Base-by-base conservation (phyloP, 2,329 filamentous ascomycete genomes). In the Talaromyces sp. region DNA sequence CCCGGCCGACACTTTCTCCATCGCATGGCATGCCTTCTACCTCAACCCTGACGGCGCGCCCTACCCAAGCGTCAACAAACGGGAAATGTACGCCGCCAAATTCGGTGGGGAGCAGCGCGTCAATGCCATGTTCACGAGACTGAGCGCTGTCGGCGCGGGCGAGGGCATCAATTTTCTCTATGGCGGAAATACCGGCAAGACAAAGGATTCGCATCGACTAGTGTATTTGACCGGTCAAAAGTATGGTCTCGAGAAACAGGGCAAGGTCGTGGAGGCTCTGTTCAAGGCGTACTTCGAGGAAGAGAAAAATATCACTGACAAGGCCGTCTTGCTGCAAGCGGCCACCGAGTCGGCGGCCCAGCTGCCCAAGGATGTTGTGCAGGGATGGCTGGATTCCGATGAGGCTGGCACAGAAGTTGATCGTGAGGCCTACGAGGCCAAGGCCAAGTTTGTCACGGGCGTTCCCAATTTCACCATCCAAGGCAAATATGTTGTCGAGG, bases 11-110 rank as follows among this genome's bases (percentile, higher is more conserved):
- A 89, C 82, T 21, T 92, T 95, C 77, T 82, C 80, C 53, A 85
- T 89, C 14, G 83, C 81, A 62, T 96, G 90, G 89, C 81, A 84
- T 62, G 88, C 91, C 1, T 96, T 90, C 77, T 92, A 93, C 72
- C 83, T 96, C 57, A 87, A 92, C 69, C 88, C 90, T 0, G 79
- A 80, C 53, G 79, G 84, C 0, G 82, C 88, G 0, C 77, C 78
- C 52, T 76, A 70, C 54, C 67, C 72, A 0, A 79, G 80, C 66
- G 70, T 79, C 60, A 78, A 82, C 67, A 86, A 86, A 68, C 71
- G 80, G 70, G 75, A 77, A 61, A 81, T 81, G 70, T 92, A 86
- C 73, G 76, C 83, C 41, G 69, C 79, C 54, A 88, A 87, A 59
- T 85, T 94, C 67, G 85, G 85, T 8, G 59, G 38, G 11, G 81